These are phyloP conservation scores for Xylaria bambusicola DNA, from an alignment of 495 filamentous ascomycete genomes.

Conservation along the genomic window DNA sequence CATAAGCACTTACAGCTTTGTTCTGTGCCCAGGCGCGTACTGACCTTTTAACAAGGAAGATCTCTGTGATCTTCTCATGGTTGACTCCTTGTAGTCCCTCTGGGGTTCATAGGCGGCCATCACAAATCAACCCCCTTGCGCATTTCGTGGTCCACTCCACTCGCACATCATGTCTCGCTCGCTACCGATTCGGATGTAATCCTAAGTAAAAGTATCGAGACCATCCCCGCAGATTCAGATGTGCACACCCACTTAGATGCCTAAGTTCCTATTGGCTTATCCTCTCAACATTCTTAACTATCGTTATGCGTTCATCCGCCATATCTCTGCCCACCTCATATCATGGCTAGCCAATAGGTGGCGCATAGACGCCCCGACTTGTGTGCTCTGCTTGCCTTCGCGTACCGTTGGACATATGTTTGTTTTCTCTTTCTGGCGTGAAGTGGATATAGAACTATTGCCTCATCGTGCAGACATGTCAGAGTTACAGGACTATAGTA, in stretches of 20 bases:
- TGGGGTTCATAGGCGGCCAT: conserved; percentile 33
- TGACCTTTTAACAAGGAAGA: conserved; percentile 30
- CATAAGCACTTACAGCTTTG: not conserved
- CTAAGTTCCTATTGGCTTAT: conserved; percentile 43
- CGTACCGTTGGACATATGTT: conserved; percentile 25
- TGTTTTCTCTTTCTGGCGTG: conserved; percentile 14
- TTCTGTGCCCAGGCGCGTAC: conserved; percentile 10
- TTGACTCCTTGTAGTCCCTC: conserved; percentile 29
- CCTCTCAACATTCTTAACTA: conserved; percentile 41
- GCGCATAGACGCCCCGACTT: conserved; percentile 41
- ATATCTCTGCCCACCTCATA: conserved; percentile 48
- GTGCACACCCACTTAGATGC: conserved; percentile 37
- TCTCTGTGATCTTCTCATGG: conserved; percentile 38
- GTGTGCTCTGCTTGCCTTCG: conserved; percentile 22
- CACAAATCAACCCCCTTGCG: conserved; percentile 38
- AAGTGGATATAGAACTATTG: conserved; percentile 12
- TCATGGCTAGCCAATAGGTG: conserved; percentile 44
- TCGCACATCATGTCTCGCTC: conserved; percentile 37
- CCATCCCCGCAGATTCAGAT: conserved; percentile 37
- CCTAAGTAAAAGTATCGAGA: conserved; percentile 33
- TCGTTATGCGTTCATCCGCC: conserved; percentile 52
- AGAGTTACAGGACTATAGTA: conserved; percentile 12
- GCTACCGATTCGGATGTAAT: conserved; percentile 41
- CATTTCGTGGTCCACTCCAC: conserved; percentile 32
- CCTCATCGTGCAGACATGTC: conserved; percentile 9